Evolutionary conservation across 306 rosid genomes (phyloP).

Genomic region (Malus asiatica): DNA sequence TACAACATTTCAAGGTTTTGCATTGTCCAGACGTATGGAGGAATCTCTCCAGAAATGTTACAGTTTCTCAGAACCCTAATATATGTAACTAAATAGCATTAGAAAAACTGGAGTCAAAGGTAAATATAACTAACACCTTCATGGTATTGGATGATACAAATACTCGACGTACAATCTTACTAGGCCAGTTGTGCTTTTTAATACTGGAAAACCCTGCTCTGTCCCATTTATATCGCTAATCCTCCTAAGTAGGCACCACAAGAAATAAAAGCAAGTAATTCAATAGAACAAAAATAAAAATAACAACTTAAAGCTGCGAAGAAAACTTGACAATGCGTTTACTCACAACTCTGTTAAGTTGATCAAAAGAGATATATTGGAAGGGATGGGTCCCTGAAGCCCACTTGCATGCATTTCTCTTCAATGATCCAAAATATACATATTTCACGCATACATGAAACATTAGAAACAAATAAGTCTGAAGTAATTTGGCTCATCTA

Average conservation of each 20-base stretch:
- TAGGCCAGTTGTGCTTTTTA: constrained; percentile 36
- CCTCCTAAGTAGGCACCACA: constrained; percentile 38
- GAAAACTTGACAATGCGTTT: background rate
- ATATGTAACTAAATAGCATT: constrained; percentile 21
- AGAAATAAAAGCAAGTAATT: background rate
- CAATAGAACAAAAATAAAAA: background rate
- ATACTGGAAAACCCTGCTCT: constrained; percentile 56
- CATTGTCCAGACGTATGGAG: constrained; percentile 59
- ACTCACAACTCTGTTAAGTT: constrained; percentile 58
- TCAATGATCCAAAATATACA: constrained; percentile 20
- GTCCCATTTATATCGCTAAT: constrained; percentile 68
- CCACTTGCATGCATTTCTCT: constrained; percentile 90
- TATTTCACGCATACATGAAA: constrained; percentile 5
- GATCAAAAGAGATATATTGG: constrained; percentile 50
- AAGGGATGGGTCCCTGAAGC: constrained; percentile 78
- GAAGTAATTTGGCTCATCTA: background rate
- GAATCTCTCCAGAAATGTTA: constrained; percentile 68
- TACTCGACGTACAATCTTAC: constrained; percentile 50
- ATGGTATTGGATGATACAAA: constrained; percentile 1
- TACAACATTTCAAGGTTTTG: constrained; percentile 43
- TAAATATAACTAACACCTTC: background rate
- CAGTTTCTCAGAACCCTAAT: constrained; percentile 78
- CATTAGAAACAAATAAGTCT: background rate
- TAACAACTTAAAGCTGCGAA: background rate
- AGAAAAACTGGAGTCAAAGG: constrained; percentile 14